Evolutionary conservation across 768 basidiomycete genomes (phyloP).

Genomic region (Rhodotorula graminis): DNA sequence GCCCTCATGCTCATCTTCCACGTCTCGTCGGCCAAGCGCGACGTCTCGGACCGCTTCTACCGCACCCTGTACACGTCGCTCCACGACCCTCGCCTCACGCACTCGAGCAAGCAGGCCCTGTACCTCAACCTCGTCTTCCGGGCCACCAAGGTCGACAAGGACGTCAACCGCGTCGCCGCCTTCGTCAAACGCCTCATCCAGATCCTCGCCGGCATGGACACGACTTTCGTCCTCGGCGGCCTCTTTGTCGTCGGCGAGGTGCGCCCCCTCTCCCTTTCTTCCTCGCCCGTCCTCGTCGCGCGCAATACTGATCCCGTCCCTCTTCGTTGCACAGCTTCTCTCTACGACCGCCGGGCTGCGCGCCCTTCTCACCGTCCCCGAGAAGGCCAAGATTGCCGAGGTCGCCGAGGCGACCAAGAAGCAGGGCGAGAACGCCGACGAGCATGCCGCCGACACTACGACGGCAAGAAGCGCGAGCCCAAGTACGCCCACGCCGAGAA

Average conservation of each 20-base stretch:
- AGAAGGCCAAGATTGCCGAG: constrained; percentile 37
- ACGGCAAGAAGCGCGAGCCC: constrained; percentile 84
- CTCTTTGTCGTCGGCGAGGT: constrained; percentile 84
- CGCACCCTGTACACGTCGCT: constrained; percentile 85
- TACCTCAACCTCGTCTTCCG: constrained; percentile 93
- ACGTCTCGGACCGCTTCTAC: constrained; percentile 52
- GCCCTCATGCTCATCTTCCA: constrained; percentile 84
- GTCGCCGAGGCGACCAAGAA: constrained; percentile 16
- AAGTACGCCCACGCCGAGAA: constrained; percentile 73
- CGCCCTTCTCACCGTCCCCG: constrained; percentile 51
- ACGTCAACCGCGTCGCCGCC: constrained; percentile 64
- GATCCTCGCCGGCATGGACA: constrained; percentile 66
- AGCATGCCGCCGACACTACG: constrained; percentile 54
- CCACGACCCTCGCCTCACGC: constrained; percentile 70
- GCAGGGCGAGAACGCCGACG: constrained; percentile 1
- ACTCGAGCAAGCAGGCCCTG: constrained; percentile 90
- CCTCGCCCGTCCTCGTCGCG: neutral
- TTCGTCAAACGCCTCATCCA: constrained; percentile 80
- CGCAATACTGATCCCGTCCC: no score
- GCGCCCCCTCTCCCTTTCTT: constrained; percentile 39
- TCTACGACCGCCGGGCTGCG: constrained; percentile 53
- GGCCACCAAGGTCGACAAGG: constrained; percentile 66
- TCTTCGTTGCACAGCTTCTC: constrained; percentile 52
- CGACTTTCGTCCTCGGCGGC: constrained; percentile 84
- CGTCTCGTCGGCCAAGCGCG: constrained; percentile 57